Base-by-base conservation (phyloP, 2,329 filamentous ascomycete species). In the Magnaporthiopsis rhizophila region DNA sequence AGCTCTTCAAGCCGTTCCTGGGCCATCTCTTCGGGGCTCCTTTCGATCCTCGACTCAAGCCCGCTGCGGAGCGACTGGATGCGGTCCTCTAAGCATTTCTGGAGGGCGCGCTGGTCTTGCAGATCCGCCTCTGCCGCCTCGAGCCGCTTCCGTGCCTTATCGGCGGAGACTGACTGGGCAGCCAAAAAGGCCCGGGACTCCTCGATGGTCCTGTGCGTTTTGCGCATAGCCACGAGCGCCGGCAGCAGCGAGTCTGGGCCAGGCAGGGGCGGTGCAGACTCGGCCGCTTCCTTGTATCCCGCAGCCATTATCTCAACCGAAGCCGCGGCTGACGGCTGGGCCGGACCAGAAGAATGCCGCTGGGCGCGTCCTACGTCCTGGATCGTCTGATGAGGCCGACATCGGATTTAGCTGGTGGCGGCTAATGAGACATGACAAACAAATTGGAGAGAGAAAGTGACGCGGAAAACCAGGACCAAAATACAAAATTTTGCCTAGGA, bases 181-280 rank as follows among this genome's bases (percentile, higher is more conserved):
- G 74, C 72, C 15, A 91, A 80, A 63, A 86, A 86, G 26, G 78
- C 76, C 68, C 84, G 86, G 24, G 87, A 89, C 68, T 91, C 87
- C 65, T 81, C 74, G 61, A 90, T 83, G 21, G 86, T 86, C 65
- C 83, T 80, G 65, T 88, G 82, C 3, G 88, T 87, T 69, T 84
- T 86, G 62, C 89, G 86, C 64, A 92, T 76, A 7, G 91, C 90
- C 57, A 95, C 73, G 5, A 96, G 79, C 8, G 87, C 85, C 3
- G 90, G 89, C 8, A 95, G 75, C 7, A 88, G 80, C 26, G 91
- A 94, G 62, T 83, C 84, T 12, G 85, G 78, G 30, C 81, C 79
- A 3, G 91, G 90, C 28, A 94, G 77, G 69, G 86, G 86, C 11
- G 89, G 87, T 62, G 87, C 81, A 18, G 82, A 80, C 58, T 83